Evolutionary conservation across 106 monocot species (phyloP).

Genomic region (Apostasia shenzhenica): DNA sequence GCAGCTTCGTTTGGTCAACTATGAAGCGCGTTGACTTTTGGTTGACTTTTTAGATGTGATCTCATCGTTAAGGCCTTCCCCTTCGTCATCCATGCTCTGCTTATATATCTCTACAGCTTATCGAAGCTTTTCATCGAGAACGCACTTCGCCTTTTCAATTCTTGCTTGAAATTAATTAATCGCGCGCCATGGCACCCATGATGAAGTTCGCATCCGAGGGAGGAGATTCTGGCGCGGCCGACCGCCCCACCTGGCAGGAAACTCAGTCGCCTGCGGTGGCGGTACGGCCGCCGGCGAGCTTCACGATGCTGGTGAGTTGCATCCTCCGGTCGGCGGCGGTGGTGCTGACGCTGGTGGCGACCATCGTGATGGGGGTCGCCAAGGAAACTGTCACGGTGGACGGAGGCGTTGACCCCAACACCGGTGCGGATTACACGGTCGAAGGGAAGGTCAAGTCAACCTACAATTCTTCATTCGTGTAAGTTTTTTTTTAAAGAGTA

Average conservation of each 20-base stretch:
- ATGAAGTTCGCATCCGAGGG: not conserved
- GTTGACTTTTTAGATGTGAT: too few species aligned
- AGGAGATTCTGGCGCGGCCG: not conserved
- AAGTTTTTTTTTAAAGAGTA: not conserved
- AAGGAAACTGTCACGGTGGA: slow-evolving; percentile 2
- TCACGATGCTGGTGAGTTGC: not conserved
- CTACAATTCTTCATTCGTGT: slow-evolving; percentile 24
- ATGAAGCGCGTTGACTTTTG: too few species aligned
- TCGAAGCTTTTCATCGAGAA: too few species aligned
- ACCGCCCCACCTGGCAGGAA: not conserved
- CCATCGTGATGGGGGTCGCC: slow-evolving; percentile 13
- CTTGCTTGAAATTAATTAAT: too few species aligned
- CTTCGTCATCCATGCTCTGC: too few species aligned
- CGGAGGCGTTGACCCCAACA: not conserved
- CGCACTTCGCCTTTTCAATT: too few species aligned
- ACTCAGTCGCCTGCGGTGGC: not conserved
- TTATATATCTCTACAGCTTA: too few species aligned
- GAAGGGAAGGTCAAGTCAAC: not conserved
- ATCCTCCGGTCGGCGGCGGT: slow-evolving; percentile 6
- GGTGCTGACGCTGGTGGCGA: not conserved
- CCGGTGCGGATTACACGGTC: not conserved
- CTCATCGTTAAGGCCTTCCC: too few species aligned
- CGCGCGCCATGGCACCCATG: not conserved
- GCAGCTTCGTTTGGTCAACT: too few species aligned
- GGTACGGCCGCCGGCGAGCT: not conserved